Conservation (phyloP, 805 yeast species). For the Yamadazyma nakazawae region DNA sequence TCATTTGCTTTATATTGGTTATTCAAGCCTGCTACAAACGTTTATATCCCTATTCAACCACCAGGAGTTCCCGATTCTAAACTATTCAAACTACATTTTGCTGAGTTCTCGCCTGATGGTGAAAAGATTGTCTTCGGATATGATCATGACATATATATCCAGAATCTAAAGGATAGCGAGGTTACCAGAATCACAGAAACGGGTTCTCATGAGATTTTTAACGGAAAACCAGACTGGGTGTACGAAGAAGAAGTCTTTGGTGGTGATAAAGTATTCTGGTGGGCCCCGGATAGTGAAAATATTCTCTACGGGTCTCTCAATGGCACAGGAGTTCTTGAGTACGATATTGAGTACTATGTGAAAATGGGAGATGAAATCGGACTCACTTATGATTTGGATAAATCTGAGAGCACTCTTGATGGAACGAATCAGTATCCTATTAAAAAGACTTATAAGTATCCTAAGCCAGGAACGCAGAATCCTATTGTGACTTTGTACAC, state of each 20-base stretch:
- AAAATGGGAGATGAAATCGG: conserved; percentile 20
- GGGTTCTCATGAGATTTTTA: conserved; percentile 51
- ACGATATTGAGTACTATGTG: conserved; percentile 51
- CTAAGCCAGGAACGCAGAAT: conserved; percentile 66
- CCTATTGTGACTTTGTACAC: conserved; percentile 49
- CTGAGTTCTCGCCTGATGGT: conserved; percentile 62
- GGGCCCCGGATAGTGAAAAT: conserved; percentile 62
- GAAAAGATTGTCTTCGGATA: conserved; percentile 53
- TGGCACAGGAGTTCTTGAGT: conserved; percentile 56
- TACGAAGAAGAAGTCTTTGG: conserved; percentile 77
- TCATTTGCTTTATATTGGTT: conserved; percentile 37
- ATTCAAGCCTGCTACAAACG: conserved; percentile 22
- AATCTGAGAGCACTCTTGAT: conserved; percentile 7
- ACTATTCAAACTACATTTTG: conserved; percentile 44
- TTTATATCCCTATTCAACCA: conserved; percentile 35
- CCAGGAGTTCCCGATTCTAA: conserved; percentile 9
- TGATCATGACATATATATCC: conserved; percentile 52
- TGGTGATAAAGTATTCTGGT: conserved; percentile 62
- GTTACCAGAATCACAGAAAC: conserved; percentile 43
- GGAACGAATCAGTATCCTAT: conserved; percentile 46
- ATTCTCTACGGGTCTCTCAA: conserved; percentile 55
- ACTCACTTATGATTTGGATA: conserved; percentile 10
- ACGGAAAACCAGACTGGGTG: conserved; percentile 81
- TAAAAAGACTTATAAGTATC: conserved; percentile 51
- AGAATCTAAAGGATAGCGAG: conserved; percentile 25